These are phyloP conservation scores for Aspergillus hancockii DNA, from an alignment of 495 filamentous ascomycete genomes.

Conservation along the genomic window DNA sequence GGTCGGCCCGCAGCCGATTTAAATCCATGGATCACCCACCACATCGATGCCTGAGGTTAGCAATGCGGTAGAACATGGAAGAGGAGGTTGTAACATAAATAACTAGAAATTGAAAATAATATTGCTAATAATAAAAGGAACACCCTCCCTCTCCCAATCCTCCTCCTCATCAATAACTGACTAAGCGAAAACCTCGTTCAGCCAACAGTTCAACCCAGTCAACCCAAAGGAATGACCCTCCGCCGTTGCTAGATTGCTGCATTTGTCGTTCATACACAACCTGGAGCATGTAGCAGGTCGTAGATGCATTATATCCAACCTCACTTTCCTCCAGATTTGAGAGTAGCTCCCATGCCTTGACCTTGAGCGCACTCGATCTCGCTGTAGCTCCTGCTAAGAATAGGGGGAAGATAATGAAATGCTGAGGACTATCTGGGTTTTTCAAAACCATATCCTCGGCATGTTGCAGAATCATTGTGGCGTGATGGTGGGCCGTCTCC, in stretches of 20 bases:
- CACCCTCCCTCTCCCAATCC: no score
- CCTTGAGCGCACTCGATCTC: conserved; percentile 43
- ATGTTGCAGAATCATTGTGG: conserved; percentile 45
- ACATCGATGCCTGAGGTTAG: not conserved
- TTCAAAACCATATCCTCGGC: conserved; percentile 34
- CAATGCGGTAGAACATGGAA: no score
- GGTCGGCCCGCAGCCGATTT: conserved; percentile 14
- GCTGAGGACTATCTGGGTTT: conserved; percentile 36
- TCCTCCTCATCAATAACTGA: no score
- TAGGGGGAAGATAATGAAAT: conserved; percentile 56
- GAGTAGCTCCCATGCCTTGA: conserved; percentile 51
- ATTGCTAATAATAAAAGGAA: no score
- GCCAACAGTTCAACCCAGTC: conserved; percentile 50
- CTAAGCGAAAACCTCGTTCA: conserved; percentile 42
- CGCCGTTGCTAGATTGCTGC: conserved; percentile 31
- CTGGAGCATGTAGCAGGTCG: conserved; percentile 50
- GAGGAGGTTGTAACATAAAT: no score
- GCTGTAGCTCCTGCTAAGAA: conserved; percentile 57
- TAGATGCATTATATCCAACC: conserved; percentile 50
- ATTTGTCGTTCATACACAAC: conserved; percentile 52
- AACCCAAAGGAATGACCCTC: conserved; percentile 39
- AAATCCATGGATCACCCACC: not conserved
- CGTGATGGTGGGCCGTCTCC: conserved; percentile 45
- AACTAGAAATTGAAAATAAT: no score
- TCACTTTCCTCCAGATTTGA: conserved; percentile 51